These are phyloP conservation scores for Ballota nigra DNA, from an alignment of 257 asterid genomes.

Conservation along the genomic window DNA sequence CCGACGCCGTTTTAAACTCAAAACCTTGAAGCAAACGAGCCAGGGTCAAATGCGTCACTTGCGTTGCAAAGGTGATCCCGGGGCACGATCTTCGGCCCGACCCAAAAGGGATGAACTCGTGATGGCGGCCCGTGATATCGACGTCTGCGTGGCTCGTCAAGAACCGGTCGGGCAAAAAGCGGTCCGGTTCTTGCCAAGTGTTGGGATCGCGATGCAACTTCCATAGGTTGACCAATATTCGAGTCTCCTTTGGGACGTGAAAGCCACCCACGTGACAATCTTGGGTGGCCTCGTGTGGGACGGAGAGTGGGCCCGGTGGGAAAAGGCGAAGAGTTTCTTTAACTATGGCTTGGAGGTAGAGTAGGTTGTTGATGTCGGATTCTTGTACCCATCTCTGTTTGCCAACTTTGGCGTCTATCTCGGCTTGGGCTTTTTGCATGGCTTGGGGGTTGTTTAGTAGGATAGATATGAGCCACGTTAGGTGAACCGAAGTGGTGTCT, in stretches of 20 bases:
- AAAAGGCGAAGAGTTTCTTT: slow-evolving; percentile 52
- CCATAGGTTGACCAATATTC: slow-evolving; percentile 39
- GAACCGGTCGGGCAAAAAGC: slow-evolving; percentile 50
- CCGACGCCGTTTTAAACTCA: slow-evolving; percentile 24
- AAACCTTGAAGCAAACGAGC: slow-evolving; percentile 58
- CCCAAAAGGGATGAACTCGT: slow-evolving; percentile 59
- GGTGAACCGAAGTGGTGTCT: slow-evolving; percentile 45
- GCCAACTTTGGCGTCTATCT: slow-evolving; percentile 43
- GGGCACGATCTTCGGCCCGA: slow-evolving; percentile 57
- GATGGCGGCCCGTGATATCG: slow-evolving; percentile 40
- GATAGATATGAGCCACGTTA: slow-evolving; percentile 48
- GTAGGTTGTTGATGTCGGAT: slow-evolving; percentile 41
- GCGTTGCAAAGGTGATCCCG: slow-evolving; percentile 39
- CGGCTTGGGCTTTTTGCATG: slow-evolving; percentile 42
- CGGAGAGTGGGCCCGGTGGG: slow-evolving; percentile 49
- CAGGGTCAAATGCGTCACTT: slow-evolving; percentile 40
- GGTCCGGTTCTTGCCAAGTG: slow-evolving; percentile 44
- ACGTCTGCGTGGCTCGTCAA: slow-evolving; percentile 33
- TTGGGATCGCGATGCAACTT: slow-evolving; percentile 55
- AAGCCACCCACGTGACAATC: slow-evolving; percentile 42
- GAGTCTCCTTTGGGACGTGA: slow-evolving; percentile 36
- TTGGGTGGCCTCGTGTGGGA: slow-evolving; percentile 41
- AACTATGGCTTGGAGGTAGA: slow-evolving; percentile 46
- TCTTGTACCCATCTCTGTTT: slow-evolving; percentile 49
- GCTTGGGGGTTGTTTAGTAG: slow-evolving; percentile 35